Percentiles rank a stretch among this genome's conserved stretches.
These are phyloP conservation scores for Megacollybia marginata DNA, from an alignment of 768 basidiomycete species.

Conservation along the genomic window DNA sequence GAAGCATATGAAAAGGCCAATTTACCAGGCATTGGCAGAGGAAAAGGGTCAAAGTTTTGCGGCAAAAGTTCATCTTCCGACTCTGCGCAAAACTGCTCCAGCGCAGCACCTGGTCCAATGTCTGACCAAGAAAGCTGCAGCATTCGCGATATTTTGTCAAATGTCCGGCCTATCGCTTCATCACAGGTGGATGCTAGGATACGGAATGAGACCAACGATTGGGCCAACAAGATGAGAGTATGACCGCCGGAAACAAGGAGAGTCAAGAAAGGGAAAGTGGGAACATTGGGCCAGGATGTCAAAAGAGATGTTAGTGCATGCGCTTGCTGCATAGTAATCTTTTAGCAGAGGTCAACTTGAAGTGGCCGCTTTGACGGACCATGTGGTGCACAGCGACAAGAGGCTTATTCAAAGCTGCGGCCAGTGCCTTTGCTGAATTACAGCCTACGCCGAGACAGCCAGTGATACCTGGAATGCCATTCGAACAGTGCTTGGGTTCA, in stretches of 20 bases:
- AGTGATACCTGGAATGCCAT: constrained; percentile 48
- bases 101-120: constrained; percentile 69
- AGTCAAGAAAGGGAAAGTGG: constrained; percentile 81
- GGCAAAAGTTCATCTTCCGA: constrained; percentile 15
- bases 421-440: constrained; percentile 81
- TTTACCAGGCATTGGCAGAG: constrained; percentile 42
- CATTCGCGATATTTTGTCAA: constrained; percentile 76
- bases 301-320: constrained; percentile 81
- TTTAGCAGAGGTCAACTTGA: not conserved
- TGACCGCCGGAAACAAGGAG: constrained; percentile 93
- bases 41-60: constrained; percentile 29
- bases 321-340: constrained; percentile 63
- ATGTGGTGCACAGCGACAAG: constrained; percentile 89
- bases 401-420: constrained; percentile 71
- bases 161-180: constrained; percentile 68
- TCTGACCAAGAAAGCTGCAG: constrained; percentile 59
- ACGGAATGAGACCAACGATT: constrained; percentile 47
- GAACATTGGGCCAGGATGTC: constrained; percentile 39
- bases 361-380: constrained; percentile 36
- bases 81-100: constrained; percentile 62
- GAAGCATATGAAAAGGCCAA: constrained; percentile 77
- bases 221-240: constrained; percentile 77
- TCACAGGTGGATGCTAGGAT: constrained; percentile 72
- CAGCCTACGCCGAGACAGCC: constrained; percentile 76
- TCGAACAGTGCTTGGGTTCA: not conserved